Base-by-base conservation (phyloP, 306 rosid genomes). In the Parietaria judaica region DNA sequence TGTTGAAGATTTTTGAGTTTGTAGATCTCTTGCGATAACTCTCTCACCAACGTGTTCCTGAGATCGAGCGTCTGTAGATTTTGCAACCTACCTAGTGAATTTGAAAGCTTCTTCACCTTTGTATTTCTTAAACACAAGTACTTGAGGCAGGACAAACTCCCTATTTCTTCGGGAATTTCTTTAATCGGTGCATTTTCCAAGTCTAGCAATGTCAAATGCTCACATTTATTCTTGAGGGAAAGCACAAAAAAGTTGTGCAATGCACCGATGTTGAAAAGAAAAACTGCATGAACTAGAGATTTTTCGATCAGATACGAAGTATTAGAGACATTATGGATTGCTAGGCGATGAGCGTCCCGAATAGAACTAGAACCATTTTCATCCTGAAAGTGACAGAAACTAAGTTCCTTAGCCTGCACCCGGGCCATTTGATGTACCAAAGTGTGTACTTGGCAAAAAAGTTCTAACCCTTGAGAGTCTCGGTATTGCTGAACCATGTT, bases 91-190 rank as follows among this genome's bases (percentile, higher is more conserved):
- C 52, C 48, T 3, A 60, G 14, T 31, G 64, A 41, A 36, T 60
- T 60, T 17, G 64, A 51, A n/a, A 60, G 34, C 6, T 6, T 35
- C n/a, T 58, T 58, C 15, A 67, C 64, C 13, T 4, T 7, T 13
- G 71, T 56, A 11, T 49, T 36, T 9, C 47, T 67, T 10, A 67
- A 37, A 39, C 47, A 51, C n/a, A 72, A 54, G 36, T 65, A 72
- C 55, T 11, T 72, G 53, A 65, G 54, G 35, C 14, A 60, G 7
- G 45, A 39, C 6, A 72, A 12, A 7, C 58, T 36, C 6, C 60
- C 70, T 6, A 72, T 12, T 23, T 65, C 66, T 4, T 58, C 8
- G 0, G 63, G 76, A 17, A 72, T 45, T 14, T 8, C 6, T 5
- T 4, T 59, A 14, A 8, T 56, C 6, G 4, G 66, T 38, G 46